phyloP scores from a whole-genome alignment of 768 basidiomycete genomes.

The Boletus reticuloceps region DNA sequence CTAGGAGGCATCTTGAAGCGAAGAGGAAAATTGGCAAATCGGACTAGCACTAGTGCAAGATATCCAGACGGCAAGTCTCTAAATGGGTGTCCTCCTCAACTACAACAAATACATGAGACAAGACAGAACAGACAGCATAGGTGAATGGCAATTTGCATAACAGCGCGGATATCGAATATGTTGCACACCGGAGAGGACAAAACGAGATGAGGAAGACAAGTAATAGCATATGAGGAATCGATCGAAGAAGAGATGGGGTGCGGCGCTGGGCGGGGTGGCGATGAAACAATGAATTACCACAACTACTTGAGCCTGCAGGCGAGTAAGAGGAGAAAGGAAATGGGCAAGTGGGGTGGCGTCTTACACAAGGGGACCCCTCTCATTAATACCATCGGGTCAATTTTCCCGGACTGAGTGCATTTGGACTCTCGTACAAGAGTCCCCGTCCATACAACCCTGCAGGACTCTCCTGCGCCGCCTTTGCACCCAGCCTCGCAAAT shows the following conservation, averaged over 20 bases:
- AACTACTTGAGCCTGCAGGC: too few species aligned
- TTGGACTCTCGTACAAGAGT: constrained; percentile 75
- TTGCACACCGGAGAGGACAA: constrained; percentile 12
- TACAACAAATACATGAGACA: constrained; percentile 2
- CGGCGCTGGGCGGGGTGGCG: not conserved
- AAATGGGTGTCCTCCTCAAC: not conserved
- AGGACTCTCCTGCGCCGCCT: constrained; percentile 55
- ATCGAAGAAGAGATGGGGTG: not conserved
- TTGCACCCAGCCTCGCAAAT: constrained; percentile 49
- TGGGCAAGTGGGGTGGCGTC: not conserved
- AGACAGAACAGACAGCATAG: constrained; percentile 1
- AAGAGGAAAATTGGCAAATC: not conserved
- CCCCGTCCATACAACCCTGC: constrained; percentile 60
- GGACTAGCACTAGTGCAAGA: constrained; percentile 1
- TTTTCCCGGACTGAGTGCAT: constrained; percentile 52
- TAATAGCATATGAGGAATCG: not conserved
- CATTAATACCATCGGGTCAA: constrained; percentile 52
- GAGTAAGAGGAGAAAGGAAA: not conserved
- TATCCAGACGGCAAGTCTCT: not conserved
- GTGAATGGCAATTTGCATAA: not conserved
- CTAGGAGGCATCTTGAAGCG: not conserved
- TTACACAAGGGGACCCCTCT: not conserved
- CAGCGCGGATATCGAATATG: not conserved
- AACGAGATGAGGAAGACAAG: constrained; percentile 6
- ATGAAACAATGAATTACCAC: not conserved